A percentile compares a stretch with the other conserved stretches of the same genome.
These are phyloP conservation scores for Aristolochia fimbriata DNA, from an alignment of 164 flowering plant genomes.

Conservation along the genomic window DNA sequence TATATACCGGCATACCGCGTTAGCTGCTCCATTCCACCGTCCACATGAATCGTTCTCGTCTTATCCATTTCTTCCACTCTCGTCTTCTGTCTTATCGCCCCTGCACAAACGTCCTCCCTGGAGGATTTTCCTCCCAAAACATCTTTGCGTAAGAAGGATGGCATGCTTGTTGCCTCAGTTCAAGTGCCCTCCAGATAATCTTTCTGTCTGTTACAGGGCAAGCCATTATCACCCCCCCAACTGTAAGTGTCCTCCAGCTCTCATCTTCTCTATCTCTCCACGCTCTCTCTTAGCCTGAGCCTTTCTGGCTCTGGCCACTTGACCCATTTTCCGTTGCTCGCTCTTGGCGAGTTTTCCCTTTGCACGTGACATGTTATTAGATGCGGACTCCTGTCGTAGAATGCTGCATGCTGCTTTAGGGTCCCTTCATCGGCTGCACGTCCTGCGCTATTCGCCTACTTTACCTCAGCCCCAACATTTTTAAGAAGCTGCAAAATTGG, in stretches of 20 bases:
- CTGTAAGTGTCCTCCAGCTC: neutral
- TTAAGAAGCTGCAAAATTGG: no score
- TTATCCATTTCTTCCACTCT: slow-evolving; percentile 1
- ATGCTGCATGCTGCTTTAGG: no score
- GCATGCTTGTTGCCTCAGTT: neutral
- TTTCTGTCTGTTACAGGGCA: slow-evolving; percentile 1
- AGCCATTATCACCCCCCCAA: neutral
- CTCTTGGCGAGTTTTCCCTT: no score
- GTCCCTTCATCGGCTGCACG: no score
- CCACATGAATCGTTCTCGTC: neutral
- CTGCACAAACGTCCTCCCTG: neutral
- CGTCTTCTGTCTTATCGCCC: neutral
- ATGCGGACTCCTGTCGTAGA: no score
- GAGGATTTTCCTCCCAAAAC: neutral
- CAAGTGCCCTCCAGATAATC: neutral
- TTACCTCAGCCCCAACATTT: no score
- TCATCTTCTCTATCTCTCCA: neutral
- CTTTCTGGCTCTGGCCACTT: neutral
- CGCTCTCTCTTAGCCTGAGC: neutral
- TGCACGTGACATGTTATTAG: no score
- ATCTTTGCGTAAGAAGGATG: neutral
- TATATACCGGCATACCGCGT: no score
- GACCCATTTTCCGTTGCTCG: no score
- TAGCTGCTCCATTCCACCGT: neutral
- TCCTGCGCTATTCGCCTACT: no score